These are phyloP conservation scores for Picochlorum costavermella DNA, from an alignment of 139 green algal genomes.

Conservation along the genomic window DNA sequence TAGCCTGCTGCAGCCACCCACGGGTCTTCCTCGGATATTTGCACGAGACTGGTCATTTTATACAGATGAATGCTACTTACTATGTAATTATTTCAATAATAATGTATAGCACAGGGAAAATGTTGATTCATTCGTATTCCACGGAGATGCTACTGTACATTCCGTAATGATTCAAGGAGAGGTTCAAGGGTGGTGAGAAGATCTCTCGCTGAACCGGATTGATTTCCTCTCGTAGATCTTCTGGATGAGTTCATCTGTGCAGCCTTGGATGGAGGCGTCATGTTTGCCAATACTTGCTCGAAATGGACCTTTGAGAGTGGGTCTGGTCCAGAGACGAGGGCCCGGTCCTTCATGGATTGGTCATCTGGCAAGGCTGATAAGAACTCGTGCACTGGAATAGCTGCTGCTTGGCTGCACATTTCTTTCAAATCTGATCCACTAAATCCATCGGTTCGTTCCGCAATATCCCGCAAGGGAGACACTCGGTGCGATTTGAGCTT, in stretches of 20 bases:
- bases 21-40: conserved; percentile 45
- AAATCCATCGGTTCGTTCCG: conserved; percentile 53
- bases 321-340: neutral
- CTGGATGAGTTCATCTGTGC: conserved; percentile 11
- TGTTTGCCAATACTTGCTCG: conserved; percentile 19
- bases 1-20: conserved; percentile 28
- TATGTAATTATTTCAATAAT: too few relatives aligned
- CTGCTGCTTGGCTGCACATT: conserved; percentile 57
- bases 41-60: conserved; percentile 27
- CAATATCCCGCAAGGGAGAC: conserved; percentile 34
- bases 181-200: too few relatives aligned
- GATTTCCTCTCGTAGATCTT: too few relatives aligned
- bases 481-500: neutral
- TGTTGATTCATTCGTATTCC: too few relatives aligned
- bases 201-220: too few relatives aligned
- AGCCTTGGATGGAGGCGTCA: conserved; percentile 21
- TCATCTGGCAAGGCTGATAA: conserved; percentile 1
- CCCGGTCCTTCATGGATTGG: neutral
- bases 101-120: too few relatives aligned
- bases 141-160: too few relatives aligned
- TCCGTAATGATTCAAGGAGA: too few relatives aligned
- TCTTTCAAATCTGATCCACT: conserved; percentile 73
- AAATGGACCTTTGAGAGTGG: conserved; percentile 20
- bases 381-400: conserved; percentile 41
- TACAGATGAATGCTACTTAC: neutral